Evolutionary conservation across 257 asterid genomes (phyloP).

Genomic region (Fraxinus cuspidata): DNA sequence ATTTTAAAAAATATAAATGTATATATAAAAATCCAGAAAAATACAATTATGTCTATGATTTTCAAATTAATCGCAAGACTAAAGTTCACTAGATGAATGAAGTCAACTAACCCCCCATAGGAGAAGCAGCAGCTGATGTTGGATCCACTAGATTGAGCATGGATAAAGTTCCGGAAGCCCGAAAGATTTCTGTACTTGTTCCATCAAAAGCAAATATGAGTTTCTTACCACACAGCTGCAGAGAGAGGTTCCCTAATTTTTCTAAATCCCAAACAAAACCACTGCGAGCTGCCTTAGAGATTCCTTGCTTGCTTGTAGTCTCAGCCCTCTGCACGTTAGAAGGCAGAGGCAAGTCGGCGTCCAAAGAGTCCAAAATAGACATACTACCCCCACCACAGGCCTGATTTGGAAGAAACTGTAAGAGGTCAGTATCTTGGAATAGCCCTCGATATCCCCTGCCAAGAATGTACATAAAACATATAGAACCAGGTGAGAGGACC

Average conservation of each 20-base stretch:
- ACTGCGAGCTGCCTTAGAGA: conserved; percentile 78
- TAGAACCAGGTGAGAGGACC: conserved; percentile 96
- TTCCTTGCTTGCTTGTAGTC: conserved; percentile 67
- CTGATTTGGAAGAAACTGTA: conserved; percentile 95
- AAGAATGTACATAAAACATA: conserved; percentile 95
- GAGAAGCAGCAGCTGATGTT: conserved; percentile 97
- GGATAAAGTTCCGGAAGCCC: conserved; percentile 86
- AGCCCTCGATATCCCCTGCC: conserved; percentile 98
- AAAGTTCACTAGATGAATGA: conserved; percentile 17
- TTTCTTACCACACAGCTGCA: conserved; percentile 91
- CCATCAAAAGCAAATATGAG: conserved; percentile 98
- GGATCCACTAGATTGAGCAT: conserved; percentile 99
- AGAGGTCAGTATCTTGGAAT: conserved; percentile 87
- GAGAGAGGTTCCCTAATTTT: conserved; percentile 75
- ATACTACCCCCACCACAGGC: conserved; percentile 99
- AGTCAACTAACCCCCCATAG: conserved; percentile 84
- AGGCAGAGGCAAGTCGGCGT: conserved; percentile 70
- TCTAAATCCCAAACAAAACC: conserved; percentile 99
- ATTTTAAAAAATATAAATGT: conserved; percentile 16
- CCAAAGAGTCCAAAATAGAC: conserved; percentile 98
- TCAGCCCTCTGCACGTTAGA: conserved; percentile 73
- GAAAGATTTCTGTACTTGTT: conserved; percentile 83
- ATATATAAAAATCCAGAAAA: neutral
- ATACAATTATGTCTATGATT: neutral
- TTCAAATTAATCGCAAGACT: neutral